Evolutionary conservation across 1,284 basidiomycete genomes (phyloP).

Genomic region (Boletus smithii): DNA sequence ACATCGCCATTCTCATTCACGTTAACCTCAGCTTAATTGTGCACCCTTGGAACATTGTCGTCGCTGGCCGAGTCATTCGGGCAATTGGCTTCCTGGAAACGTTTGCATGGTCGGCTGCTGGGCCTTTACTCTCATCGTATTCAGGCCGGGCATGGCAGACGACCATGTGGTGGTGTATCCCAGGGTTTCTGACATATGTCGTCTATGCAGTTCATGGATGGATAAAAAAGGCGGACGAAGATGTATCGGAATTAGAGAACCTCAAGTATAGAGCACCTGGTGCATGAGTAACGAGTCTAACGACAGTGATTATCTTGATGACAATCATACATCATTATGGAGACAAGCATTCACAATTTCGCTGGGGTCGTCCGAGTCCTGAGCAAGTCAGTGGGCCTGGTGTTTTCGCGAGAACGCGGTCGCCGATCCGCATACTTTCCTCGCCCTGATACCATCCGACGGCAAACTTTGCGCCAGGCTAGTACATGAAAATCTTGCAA

Average conservation of each 20-base stretch:
- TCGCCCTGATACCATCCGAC: no score
- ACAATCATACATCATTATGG: no score
- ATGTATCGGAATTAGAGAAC: conserved; percentile 49
- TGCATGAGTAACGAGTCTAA: conserved; percentile 36
- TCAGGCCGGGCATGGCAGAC: conserved; percentile 48
- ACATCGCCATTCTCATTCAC: conserved; percentile 47
- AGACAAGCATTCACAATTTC: no score
- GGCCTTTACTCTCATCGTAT: conserved; percentile 47
- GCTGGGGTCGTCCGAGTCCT: no score
- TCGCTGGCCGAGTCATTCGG: conserved; percentile 27
- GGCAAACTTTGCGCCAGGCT: no score
- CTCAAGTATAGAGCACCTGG: conserved; percentile 53
- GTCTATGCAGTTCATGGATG: conserved; percentile 44
- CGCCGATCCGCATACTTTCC: no score
- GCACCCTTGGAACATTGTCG: conserved; percentile 30
- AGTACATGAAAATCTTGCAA: no score
- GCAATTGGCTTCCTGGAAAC: conserved; percentile 43
- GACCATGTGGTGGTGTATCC: conserved; percentile 51
- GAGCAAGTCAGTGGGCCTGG: no score
- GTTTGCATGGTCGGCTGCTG: conserved; percentile 44
- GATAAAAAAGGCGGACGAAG: conserved; percentile 42
- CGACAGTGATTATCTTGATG: no score
- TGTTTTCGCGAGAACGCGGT: no score
- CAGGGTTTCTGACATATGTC: conserved; percentile 40
- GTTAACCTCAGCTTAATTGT: conserved; percentile 43